Conservation (phyloP, 2,329 filamentous ascomycete species). For the Ophiobolus disseminans region DNA sequence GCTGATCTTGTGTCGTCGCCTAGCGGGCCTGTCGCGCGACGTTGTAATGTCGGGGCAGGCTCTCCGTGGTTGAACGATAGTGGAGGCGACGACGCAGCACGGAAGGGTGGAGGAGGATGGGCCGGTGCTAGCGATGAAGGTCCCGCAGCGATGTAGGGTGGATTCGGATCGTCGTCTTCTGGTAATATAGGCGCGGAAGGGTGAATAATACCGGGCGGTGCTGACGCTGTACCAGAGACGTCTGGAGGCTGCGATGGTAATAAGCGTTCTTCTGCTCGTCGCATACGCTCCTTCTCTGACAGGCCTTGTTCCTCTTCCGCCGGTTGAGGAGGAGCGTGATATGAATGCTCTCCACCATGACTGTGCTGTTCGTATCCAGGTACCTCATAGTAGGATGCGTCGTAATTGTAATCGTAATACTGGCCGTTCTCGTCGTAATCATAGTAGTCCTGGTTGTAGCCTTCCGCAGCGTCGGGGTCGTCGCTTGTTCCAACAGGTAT, state of each 20-base stretch:
- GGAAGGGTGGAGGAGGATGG: conserved; percentile 37
- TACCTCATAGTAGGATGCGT: conserved; percentile 39
- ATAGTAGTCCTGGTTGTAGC: conserved; percentile 37
- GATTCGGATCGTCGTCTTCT: conserved; percentile 40
- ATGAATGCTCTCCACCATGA: conserved; percentile 55
- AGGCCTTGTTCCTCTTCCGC: conserved; percentile 65
- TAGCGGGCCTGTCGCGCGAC: conserved; percentile 12
- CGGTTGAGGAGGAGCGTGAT: conserved; percentile 61
- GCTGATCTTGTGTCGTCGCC: conserved; percentile 23
- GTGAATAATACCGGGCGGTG: conserved; percentile 48
- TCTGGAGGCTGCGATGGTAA: conserved; percentile 80
- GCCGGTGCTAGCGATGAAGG: conserved; percentile 30
- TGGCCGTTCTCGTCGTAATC: conserved; percentile 42
- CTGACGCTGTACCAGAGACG: conserved; percentile 49
- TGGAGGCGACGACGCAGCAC: conserved; percentile 18
- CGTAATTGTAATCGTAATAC: conserved; percentile 43
- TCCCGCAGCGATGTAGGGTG: conserved; percentile 27
- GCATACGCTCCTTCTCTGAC: conserved; percentile 82
- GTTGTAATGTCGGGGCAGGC: conserved; percentile 21
- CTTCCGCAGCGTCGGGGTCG: conserved; percentile 20
- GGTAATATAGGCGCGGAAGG: conserved; percentile 47
- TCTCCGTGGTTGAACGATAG: conserved; percentile 12
- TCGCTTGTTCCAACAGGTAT: conserved; percentile 25
- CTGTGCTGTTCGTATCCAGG: conserved; percentile 37
- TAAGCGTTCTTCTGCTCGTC: conserved; percentile 77